A percentile compares a stretch with the other conserved stretches of the same genome.
Conservation (phyloP, 768 basidiomycete species). For the Mycena amicta region DNA sequence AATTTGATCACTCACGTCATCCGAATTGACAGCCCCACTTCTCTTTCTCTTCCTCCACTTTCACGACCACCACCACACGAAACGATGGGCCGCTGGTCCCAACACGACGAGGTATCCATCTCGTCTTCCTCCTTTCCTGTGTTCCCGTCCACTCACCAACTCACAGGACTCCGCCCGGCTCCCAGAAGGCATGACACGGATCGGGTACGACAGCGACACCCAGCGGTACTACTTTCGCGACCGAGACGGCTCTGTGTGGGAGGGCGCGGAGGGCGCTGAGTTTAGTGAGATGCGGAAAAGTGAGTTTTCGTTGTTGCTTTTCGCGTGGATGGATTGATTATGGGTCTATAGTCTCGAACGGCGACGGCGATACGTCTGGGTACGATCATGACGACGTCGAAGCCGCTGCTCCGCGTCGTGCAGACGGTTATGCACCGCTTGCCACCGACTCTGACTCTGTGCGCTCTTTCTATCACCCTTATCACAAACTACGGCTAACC, state of each 20-base stretch:
- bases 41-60: not conserved
- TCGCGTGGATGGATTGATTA: not conserved
- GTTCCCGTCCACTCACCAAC: conserved; percentile 12
- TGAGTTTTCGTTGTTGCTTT: conserved; percentile 24
- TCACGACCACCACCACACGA: not conserved
- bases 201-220: conserved; percentile 77
- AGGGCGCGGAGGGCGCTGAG: conserved; percentile 60
- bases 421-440: conserved; percentile 61
- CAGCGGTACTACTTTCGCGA: conserved; percentile 68
- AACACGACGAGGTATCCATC: conserved; percentile 53
- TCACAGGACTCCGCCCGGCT: conserved; percentile 52
- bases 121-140: conserved; percentile 8
- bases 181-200: conserved; percentile 62
- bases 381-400: conserved; percentile 46
- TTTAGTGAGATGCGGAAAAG: conserved; percentile 60
- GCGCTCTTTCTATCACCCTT: conserved; percentile 21
- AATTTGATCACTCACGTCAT: too few relatives aligned
- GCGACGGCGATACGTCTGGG: not conserved
- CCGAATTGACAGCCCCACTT: too few relatives aligned
- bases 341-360: too few relatives aligned
- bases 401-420: conserved; percentile 55
- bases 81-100: conserved; percentile 35
- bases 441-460: conserved; percentile 57
- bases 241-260: conserved; percentile 56
- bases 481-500: conserved; percentile 7